phyloP scores from a whole-genome alignment of 2,329 filamentous ascomycete genomes.

The Fusarium sp. region DNA sequence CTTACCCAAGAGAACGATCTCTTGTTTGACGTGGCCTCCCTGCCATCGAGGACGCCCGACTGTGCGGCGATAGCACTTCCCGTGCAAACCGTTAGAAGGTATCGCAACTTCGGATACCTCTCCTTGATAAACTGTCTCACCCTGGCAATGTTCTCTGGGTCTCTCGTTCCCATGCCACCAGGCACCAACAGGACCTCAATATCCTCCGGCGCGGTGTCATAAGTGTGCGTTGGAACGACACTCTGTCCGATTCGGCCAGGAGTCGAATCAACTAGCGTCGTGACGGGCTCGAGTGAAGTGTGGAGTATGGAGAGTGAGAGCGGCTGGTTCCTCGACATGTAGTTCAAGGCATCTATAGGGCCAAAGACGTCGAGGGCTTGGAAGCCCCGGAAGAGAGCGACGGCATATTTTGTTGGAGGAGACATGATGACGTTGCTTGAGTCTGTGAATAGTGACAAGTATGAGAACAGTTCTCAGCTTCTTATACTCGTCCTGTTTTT shows the following conservation, averaged over 20 bases:
- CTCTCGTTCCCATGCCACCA: constrained; percentile 50
- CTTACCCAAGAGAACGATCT: constrained; percentile 54
- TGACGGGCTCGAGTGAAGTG: constrained; percentile 45
- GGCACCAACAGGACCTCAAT: constrained; percentile 55
- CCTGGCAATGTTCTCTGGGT: constrained; percentile 33
- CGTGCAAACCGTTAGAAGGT: constrained; percentile 72
- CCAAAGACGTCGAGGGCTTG: constrained; percentile 48
- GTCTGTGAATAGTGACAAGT: not conserved
- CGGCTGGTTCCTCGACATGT: constrained; percentile 38
- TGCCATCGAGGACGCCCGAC: constrained; percentile 67
- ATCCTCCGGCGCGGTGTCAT: constrained; percentile 48
- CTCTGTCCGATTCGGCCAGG: constrained; percentile 45
- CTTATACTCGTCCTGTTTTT: not conserved
- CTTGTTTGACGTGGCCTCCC: constrained; percentile 72
- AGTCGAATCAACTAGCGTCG: constrained; percentile 29
- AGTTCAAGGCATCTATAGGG: constrained; percentile 50
- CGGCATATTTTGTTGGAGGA: constrained; percentile 34
- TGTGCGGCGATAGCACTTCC: constrained; percentile 66
- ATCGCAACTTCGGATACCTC: constrained; percentile 57
- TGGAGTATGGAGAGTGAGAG: constrained; percentile 44
- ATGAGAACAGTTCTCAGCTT: not conserved
- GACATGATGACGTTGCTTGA: constrained; percentile 1
- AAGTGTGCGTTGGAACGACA: constrained; percentile 53
- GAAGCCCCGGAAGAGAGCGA: constrained; percentile 40
- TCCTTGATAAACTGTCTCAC: constrained; percentile 57